Conservation (phyloP, 2,329 filamentous ascomycete species). For the Colletotrichum sp. region DNA sequence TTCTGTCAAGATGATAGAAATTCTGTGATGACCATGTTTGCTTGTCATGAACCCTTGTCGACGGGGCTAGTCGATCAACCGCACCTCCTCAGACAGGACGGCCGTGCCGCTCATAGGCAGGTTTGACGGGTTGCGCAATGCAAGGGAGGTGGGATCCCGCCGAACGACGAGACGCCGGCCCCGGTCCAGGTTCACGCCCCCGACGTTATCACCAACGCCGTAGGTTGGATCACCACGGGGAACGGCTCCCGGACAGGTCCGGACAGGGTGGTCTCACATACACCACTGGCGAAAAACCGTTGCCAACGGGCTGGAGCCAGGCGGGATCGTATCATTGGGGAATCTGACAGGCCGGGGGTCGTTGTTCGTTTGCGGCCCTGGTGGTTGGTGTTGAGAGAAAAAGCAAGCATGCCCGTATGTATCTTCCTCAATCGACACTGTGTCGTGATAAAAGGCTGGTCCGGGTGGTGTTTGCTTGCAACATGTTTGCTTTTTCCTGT, state of each 20-base stretch:
- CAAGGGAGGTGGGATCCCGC: neutral
- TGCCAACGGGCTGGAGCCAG: neutral
- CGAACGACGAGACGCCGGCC: neutral
- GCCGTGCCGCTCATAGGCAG: neutral
- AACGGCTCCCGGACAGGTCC: slow-evolving; percentile 5
- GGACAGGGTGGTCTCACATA: neutral
- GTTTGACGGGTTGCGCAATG: neutral
- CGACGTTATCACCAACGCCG: neutral
- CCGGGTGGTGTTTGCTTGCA: neutral
- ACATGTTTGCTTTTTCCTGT: slow-evolving; percentile 10
- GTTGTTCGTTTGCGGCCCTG: neutral
- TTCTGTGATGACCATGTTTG: neutral
- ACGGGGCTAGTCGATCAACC: slow-evolving; percentile 5
- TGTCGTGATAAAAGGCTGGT: neutral
- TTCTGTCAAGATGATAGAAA: neutral
- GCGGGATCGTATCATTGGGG: neutral
- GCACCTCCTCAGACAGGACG: neutral
- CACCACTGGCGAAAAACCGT: neutral
- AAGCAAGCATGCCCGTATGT: slow-evolving; percentile 2
- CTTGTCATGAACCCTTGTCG: slow-evolving; percentile 9
- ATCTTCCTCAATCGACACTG: neutral
- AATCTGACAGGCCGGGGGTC: slow-evolving; percentile 9
- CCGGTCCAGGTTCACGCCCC: neutral
- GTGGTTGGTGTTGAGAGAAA: neutral
- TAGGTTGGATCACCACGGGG: slow-evolving; percentile 1